Evolutionary conservation across 1,139 yeast genomes (phyloP).

Genomic region (Yamadazyma mexicana): DNA sequence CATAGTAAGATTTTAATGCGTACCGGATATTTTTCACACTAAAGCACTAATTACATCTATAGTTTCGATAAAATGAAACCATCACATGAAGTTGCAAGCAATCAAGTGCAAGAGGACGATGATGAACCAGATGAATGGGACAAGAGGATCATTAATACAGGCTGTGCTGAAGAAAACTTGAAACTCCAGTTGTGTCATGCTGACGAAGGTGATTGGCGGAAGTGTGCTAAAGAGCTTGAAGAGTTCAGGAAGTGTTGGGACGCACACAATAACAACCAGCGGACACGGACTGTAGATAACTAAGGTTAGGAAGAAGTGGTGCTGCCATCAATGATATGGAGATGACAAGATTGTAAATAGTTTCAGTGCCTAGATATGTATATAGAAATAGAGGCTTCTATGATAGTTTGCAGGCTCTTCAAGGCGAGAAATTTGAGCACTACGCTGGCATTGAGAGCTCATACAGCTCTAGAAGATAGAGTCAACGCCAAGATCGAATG

Average conservation of each 20-base stretch:
- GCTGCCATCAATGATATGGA: too few species aligned
- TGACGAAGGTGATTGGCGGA: conserved; percentile 78
- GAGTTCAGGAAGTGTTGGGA: conserved; percentile 73
- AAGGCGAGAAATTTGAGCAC: too few species aligned
- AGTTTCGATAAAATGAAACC: conserved; percentile 1
- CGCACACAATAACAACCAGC: conserved; percentile 51
- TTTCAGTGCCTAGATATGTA: too few species aligned
- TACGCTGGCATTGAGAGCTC: too few species aligned
- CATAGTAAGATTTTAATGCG: neutral
- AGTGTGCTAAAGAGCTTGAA: conserved; percentile 66
- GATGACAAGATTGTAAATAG: too few species aligned
- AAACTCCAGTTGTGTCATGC: conserved; percentile 74
- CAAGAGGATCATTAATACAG: conserved; percentile 67
- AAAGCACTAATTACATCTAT: too few species aligned
- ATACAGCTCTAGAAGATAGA: too few species aligned
- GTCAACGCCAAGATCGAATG: neutral
- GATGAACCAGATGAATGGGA: conserved; percentile 79
- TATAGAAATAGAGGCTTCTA: too few species aligned
- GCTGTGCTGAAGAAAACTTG: conserved; percentile 70
- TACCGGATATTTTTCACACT: neutral
- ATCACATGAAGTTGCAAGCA: neutral
- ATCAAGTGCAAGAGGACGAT: conserved; percentile 21
- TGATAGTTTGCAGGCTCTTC: too few species aligned
- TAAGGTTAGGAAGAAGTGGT: too few species aligned
- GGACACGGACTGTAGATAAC: conserved; percentile 52